phyloP scores from a whole-genome alignment of 2,329 filamentous ascomycete genomes.

The Westerdykella ornata region DNA sequence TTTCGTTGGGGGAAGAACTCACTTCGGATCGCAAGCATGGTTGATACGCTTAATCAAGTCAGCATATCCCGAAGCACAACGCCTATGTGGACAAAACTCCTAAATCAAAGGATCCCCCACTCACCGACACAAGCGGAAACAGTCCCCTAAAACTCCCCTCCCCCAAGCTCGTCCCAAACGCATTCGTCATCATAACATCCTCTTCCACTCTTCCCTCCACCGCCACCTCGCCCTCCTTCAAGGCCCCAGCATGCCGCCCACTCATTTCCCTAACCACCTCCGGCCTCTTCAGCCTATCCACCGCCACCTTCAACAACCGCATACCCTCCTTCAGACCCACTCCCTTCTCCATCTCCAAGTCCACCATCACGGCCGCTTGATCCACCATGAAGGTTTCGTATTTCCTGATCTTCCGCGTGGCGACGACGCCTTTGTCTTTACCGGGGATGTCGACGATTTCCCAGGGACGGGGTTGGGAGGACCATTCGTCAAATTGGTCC shows the following conservation, averaged over 20 bases:
- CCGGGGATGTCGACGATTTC: conserved; percentile 11
- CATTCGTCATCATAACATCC: conserved; percentile 19
- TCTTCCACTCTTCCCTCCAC: conserved; percentile 9
- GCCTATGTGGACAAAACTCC: background rate
- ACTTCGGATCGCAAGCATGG: conserved; percentile 18
- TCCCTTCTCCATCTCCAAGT: conserved; percentile 6
- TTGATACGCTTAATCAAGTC: conserved; percentile 14
- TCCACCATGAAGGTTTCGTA: conserved; percentile 24
- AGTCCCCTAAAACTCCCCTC: conserved; percentile 9
- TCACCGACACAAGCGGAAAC: conserved; percentile 17
- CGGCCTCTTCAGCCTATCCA: conserved; percentile 9
- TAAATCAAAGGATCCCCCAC: background rate
- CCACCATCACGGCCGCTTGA: conserved; percentile 14
- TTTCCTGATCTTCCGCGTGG: conserved; percentile 13
- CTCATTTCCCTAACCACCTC: conserved; percentile 13
- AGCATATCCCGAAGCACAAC: background rate
- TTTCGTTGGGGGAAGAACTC: background rate
- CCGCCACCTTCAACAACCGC: conserved; percentile 9
- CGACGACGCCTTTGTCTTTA: conserved; percentile 19
- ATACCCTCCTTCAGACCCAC: conserved; percentile 1
- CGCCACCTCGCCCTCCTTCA: background rate
- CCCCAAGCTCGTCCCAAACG: conserved; percentile 15
- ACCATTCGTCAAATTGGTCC: conserved; percentile 5
- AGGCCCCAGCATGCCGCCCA: conserved; percentile 4
- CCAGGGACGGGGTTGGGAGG: conserved; percentile 8